Base-by-base conservation (phyloP, 2,329 filamentous ascomycete species). In the Simplicillium aogashimaense region DNA sequence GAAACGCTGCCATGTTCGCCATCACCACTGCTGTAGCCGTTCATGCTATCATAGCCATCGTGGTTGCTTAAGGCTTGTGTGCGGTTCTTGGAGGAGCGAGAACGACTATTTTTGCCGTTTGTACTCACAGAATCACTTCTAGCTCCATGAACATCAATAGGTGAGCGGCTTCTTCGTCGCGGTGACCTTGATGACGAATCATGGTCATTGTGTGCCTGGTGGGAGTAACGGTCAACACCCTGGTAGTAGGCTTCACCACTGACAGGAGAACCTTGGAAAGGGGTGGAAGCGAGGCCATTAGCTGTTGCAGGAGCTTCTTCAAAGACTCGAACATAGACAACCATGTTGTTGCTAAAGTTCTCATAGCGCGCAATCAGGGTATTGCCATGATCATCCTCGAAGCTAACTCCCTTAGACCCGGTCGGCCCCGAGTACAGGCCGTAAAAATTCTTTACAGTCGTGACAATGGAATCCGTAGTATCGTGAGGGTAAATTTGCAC, bases 361-460 rank as follows among this genome's bases (percentile, higher is more conserved):
- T 97, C 90, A 61, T 95, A 95, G 45, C 87, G 80, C 47, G 90
- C 88, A 62, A 98, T 97, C 55, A 98, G 78, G 45, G 85, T 94
- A 55, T 85, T 90, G 54, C 86, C 87, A 53, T 83, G 71, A 48
- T 86, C 78, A 61, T 97, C 90, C 65, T 97, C 90, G 56, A 98
- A 97, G 65, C 87, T 94, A 56, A 98, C 83, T 49, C 92, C 89
- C 58, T 82, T 82, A 50, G 78, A 78, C 51, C 78, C 75, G 46
- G 65, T 65, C 29, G 72, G 70, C 46, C 77, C 81, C 49, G 90
- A 86, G 60, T 95, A 95, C 50, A 98, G 75, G 45, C 92, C 92
- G 59, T 95, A 97, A 67, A 97, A 97, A 70, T 95, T 97, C 74
- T 95, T 97, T 56, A 97, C 90, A 2, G 92, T 97, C 12, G 88